A percentile compares a stretch with the other conserved stretches of the same genome.
Evolutionary conservation across 2,329 filamentous ascomycete species (phyloP).

Genomic region (Davidsoniella eucalypti): DNA sequence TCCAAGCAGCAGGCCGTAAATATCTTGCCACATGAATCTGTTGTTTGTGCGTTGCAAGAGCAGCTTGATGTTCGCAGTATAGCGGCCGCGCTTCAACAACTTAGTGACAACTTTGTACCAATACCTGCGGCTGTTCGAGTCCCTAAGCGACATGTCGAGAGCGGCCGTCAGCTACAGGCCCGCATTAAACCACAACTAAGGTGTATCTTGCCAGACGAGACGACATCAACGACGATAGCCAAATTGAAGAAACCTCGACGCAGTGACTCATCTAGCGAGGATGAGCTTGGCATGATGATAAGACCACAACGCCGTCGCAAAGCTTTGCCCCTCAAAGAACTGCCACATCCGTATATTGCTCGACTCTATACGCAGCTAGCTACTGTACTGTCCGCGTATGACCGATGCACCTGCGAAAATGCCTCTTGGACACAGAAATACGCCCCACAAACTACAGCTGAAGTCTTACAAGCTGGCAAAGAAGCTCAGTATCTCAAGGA

Average conservation of each 20-base stretch:
- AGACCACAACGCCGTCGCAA: not conserved
- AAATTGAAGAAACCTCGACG: not conserved
- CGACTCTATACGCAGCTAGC: slow-evolving; percentile 44
- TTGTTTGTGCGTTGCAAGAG: slow-evolving; percentile 21
- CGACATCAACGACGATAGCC: not conserved
- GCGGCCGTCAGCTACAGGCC: slow-evolving; percentile 34
- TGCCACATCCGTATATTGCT: slow-evolving; percentile 40
- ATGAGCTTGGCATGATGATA: slow-evolving; percentile 19
- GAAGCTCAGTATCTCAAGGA: slow-evolving; percentile 58
- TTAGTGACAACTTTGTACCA: slow-evolving; percentile 26
- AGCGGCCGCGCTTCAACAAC: slow-evolving; percentile 17
- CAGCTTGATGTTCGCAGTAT: slow-evolving; percentile 18
- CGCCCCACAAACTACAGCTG: slow-evolving; percentile 47
- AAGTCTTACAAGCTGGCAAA: slow-evolving; percentile 59
- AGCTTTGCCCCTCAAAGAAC: not conserved
- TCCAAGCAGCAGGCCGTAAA: slow-evolving; percentile 32
- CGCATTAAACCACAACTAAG: slow-evolving; percentile 31
- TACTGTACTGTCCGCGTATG: slow-evolving; percentile 58
- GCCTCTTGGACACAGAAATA: slow-evolving; percentile 73
- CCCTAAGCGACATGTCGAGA: slow-evolving; percentile 40
- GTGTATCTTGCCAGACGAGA: slow-evolving; percentile 15
- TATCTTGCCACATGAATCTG: slow-evolving; percentile 26
- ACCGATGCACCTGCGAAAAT: slow-evolving; percentile 58
- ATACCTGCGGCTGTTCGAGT: slow-evolving; percentile 34
- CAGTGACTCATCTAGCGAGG: slow-evolving; percentile 18